Base-by-base conservation (phyloP, 2,329 filamentous ascomycete genomes). In the Stenocarpella maydis region DNA sequence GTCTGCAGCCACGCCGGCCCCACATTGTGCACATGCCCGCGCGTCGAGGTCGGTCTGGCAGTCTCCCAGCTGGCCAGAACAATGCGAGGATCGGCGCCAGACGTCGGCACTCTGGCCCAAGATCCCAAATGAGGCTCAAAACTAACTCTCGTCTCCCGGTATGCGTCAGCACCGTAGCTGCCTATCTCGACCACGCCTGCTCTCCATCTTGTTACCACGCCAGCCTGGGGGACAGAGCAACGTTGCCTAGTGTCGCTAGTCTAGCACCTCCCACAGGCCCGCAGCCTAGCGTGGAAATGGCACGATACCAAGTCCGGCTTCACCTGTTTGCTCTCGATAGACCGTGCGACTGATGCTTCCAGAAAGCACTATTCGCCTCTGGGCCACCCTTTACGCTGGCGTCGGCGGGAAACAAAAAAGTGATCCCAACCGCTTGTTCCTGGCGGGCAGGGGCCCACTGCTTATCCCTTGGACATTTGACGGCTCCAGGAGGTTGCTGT, bases 71-170 rank as follows among this genome's bases (percentile, higher is more conserved):
- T 47, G 34, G 28, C 26, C 58, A 47, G 19, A 37, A 49, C 31
- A 9, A 47, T 49, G 58, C 5, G 34, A 31, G 49, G 58, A 63
- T 63, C 58, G 58, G 58, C 58, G 41, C 58, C 58, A 63, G n/a
- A 47, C 49, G 58, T 63, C 58, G 58, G 58, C 58, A 63, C 58
- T 47, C 37, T 49, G 21, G 28, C 17, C 19, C 41, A 49, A 34
- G 58, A 63, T 63, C 58, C 41, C 19, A 41, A 28, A 19, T 63
- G 58, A 63, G 58, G 58, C 58, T 63, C 58, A 63, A 63, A 63
- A 63, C 14, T 1, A 5, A n/a, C 58, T 17, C 28, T 37, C 43
- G 26, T 47, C 28, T 61, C 43, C 34, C 28, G 28, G 9, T n/a
- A n/a, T n/a, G 17, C 24, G 41, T 61, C 41, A 37, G 24, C 4